Conservation (phyloP, 371 early-diverging fungal genomes). For the Mucor indicus region DNA sequence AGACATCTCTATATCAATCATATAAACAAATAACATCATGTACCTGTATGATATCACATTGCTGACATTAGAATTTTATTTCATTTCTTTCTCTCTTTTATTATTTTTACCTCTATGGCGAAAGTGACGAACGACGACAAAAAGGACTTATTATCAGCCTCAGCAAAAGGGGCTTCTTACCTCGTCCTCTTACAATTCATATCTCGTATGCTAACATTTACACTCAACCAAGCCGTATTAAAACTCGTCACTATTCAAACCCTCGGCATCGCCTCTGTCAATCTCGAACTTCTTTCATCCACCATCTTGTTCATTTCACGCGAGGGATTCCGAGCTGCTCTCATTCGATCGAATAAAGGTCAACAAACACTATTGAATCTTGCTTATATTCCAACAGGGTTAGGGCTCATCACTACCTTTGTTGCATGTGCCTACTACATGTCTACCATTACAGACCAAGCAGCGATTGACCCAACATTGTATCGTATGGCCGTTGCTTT, state of each 20-base stretch:
- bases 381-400: slow-evolving; percentile 66
- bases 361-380: slow-evolving; percentile 74
- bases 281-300: slow-evolving; percentile 81
- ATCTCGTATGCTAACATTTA: slow-evolving; percentile 76
- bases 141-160: slow-evolving; percentile 36
- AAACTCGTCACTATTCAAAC: slow-evolving; percentile 66
- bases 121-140: background rate
- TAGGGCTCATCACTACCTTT: slow-evolving; percentile 57
- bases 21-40: no score
- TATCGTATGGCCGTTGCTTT: slow-evolving; percentile 52
- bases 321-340: slow-evolving; percentile 85
- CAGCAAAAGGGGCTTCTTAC: slow-evolving; percentile 72
- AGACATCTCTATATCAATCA: no score
- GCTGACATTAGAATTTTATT: no score
- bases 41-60: no score
- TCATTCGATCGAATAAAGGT: slow-evolving; percentile 48
- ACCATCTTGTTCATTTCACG: slow-evolving; percentile 91
- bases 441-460: slow-evolving; percentile 28
- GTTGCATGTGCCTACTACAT: slow-evolving; percentile 54
- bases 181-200: slow-evolving; percentile 77
- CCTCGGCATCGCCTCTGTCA: slow-evolving; percentile 82
- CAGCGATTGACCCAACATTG: slow-evolving; percentile 31
- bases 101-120: background rate
- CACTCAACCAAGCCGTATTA: slow-evolving; percentile 74
- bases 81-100: background rate